phyloP scores from a whole-genome alignment of 2,329 filamentous ascomycete genomes.

The Cladobotryum protrusum region DNA sequence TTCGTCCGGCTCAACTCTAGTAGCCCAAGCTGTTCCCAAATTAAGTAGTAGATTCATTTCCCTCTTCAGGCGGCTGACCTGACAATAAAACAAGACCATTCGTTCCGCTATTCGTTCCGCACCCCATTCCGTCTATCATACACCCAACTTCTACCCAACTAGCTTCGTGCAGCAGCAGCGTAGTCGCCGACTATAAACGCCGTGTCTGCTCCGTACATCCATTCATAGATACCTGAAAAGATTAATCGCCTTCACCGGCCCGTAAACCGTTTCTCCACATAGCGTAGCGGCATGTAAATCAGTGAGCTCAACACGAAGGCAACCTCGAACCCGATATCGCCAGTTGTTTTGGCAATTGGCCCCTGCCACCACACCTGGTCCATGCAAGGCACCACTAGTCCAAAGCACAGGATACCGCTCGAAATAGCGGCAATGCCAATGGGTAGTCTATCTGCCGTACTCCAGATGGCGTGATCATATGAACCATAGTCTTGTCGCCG shows the following conservation, averaged over 20 bases:
- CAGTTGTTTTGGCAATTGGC: constrained; percentile 52
- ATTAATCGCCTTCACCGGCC: constrained; percentile 3
- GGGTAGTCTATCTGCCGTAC: constrained; percentile 38
- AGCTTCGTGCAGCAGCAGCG: too few species aligned
- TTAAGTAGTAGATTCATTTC: too few species aligned
- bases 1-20: too few species aligned
- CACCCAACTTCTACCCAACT: too few species aligned
- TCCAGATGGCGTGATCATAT: constrained; percentile 44
- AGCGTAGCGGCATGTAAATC: constrained; percentile 42
- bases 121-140: too few species aligned
- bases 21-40: too few species aligned
- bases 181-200: too few species aligned
- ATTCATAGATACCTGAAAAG: too few species aligned
- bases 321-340: constrained; percentile 61
- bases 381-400: constrained; percentile 53
- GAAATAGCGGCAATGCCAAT: constrained; percentile 41
- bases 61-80: too few species aligned
- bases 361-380: constrained; percentile 56
- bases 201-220: too few species aligned
- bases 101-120: too few species aligned
- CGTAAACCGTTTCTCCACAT: constrained; percentile 34
- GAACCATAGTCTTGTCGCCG: constrained; percentile 36
- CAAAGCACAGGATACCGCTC: constrained; percentile 41
- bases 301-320: constrained; percentile 47
- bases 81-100: too few species aligned